phyloP scores from a whole-genome alignment of 371 early-diverging fungal species.

The Globomyces sp. region DNA sequence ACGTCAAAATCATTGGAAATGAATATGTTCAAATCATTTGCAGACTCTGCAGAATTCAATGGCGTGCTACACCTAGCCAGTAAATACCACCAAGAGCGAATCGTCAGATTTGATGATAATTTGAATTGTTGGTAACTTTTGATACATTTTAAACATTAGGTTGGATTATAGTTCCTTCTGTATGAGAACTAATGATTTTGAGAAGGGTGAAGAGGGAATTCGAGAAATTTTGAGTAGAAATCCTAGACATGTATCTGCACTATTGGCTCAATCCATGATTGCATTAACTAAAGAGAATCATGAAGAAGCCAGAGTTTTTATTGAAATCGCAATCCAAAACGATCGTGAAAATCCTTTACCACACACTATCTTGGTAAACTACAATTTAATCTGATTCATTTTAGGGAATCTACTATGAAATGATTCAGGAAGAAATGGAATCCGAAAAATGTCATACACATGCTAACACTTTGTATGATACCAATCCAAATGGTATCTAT shows the following conservation, averaged over 20 bases:
- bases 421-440: constrained; percentile 48
- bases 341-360: constrained; percentile 43
- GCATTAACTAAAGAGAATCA: constrained; percentile 38
- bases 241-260: constrained; percentile 46
- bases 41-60: constrained; percentile 45
- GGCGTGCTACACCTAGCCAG: constrained; percentile 30
- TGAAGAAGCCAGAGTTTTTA: constrained; percentile 47
- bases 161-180: constrained; percentile 54
- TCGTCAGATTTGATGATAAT: constrained; percentile 51
- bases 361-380: constrained; percentile 34
- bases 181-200: constrained; percentile 36
- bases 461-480: constrained; percentile 27
- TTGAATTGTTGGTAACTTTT: constrained; percentile 42
- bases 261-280: constrained; percentile 46
- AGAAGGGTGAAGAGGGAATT: constrained; percentile 51
- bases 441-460: constrained; percentile 42
- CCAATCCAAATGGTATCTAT: constrained; percentile 17
- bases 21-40: constrained; percentile 37
- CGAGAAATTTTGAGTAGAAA: constrained; percentile 46
- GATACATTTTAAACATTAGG: constrained; percentile 22
- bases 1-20: constrained; percentile 2
- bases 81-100: constrained; percentile 48
- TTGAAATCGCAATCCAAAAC: constrained; percentile 41
- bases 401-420: constrained; percentile 46
- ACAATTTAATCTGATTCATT: background rate